phyloP scores from a whole-genome alignment of 768 basidiomycete species.

The Solioccasus polychromus region DNA sequence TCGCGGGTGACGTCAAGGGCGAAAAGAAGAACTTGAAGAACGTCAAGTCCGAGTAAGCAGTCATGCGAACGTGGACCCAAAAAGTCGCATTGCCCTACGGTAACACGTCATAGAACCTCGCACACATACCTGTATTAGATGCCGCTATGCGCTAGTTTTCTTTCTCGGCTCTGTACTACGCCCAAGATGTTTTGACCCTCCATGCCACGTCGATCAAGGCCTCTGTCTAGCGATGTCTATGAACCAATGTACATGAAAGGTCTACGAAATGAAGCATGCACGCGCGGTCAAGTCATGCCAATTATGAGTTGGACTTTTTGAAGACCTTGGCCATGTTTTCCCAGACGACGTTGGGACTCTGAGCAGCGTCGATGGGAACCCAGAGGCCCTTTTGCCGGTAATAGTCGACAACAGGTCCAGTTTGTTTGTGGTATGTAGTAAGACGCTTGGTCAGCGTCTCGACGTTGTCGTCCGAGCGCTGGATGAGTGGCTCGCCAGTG shows the following conservation, averaged over 20 bases:
- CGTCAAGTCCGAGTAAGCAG: conserved; percentile 27
- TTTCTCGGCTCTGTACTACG: neutral
- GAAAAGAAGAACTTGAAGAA: conserved; percentile 47
- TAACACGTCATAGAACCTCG: conserved; percentile 5
- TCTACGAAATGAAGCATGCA: conserved; percentile 13
- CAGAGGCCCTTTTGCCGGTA: conserved; percentile 91
- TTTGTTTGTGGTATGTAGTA: conserved; percentile 86
- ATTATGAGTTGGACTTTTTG: conserved; percentile 28
- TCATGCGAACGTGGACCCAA: neutral
- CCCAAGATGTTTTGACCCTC: neutral
- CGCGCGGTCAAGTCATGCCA: neutral
- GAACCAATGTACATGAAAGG: conserved; percentile 26
- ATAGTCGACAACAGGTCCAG: conserved; percentile 93
- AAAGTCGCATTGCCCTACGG: conserved; percentile 10
- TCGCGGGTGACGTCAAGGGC: conserved; percentile 76
- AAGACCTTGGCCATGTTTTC: conserved; percentile 70
- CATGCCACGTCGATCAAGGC: conserved; percentile 2
- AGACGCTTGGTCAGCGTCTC: conserved; percentile 92
- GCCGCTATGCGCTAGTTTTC: conserved; percentile 5
- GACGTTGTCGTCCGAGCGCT: conserved; percentile 97
- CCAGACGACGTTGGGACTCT: conserved; percentile 92
- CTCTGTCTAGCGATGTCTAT: conserved; percentile 19
- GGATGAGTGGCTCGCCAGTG: conserved; percentile 93
- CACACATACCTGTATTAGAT: conserved; percentile 24
- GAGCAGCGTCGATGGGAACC: conserved; percentile 90